Conservation (phyloP, 129 eudicot genomes). For the Flaveria bidentis region DNA sequence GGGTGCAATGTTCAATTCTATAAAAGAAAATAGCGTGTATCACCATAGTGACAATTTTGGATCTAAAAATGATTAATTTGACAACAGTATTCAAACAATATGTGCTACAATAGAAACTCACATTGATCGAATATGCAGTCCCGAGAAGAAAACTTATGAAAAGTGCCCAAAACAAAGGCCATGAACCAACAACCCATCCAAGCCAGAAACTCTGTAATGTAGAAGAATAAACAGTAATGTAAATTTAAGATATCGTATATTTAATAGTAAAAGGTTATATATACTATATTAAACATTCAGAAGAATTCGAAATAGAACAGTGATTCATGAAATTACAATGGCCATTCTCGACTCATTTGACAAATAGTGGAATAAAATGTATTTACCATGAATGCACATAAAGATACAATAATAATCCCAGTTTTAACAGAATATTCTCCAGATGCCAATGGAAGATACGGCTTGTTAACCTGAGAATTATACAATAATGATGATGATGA, state of each 20-base stretch:
- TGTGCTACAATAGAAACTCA: constrained; percentile 43
- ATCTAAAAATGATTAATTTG: background rate
- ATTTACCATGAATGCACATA: constrained; percentile 73
- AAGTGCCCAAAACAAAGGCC: constrained; percentile 94
- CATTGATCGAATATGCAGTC: constrained; percentile 91
- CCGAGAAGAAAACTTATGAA: constrained; percentile 89
- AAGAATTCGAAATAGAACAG: background rate
- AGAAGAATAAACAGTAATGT: constrained; percentile 9
- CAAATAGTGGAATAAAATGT: background rate
- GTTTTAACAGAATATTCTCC: constrained; percentile 86
- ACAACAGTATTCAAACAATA: constrained; percentile 19
- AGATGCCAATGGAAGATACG: constrained; percentile 96
- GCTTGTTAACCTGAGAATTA: constrained; percentile 83
- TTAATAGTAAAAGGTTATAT: background rate
- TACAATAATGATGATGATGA: background rate
- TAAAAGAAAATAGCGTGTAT: background rate
- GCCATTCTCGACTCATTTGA: background rate
- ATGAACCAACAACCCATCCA: constrained; percentile 82
- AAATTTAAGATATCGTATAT: background rate
- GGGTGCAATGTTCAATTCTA: background rate
- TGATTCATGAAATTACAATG: background rate
- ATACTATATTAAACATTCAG: background rate
- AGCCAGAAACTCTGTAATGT: constrained; percentile 76
- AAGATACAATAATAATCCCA: constrained; percentile 64
- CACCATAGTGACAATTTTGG: background rate